Evolutionary conservation across 768 basidiomycete genomes (phyloP), one percentile per base, ranked within the genome.

Genomic region (Galerina marginata): DNA sequence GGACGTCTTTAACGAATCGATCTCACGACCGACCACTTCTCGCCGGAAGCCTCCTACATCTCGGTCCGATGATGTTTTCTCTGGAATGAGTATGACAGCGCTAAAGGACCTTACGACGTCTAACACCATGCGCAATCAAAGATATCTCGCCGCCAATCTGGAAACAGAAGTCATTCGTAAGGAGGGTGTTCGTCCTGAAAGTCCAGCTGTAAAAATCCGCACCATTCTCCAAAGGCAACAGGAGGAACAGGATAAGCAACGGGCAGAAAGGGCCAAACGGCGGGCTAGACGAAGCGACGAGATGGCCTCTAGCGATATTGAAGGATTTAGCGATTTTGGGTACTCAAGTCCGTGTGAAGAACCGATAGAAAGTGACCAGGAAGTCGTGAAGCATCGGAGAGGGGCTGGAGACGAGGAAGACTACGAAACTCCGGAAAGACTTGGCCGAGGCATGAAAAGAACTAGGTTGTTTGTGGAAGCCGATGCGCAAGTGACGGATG

Each of bases 351-450:
- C 61, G 43, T 40, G 46, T 15, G 73, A 72, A 50, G 63, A 61
- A 11, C 42, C 62, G 14, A 55, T 59, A n/a, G 63, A 60, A 20
- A 57, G 54, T 20, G 63, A 74, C 23, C 57, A 64, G 46, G 71
- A 60, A 61, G 45, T 59, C 62, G 52, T 39, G 14, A 64, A 56
- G 61, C 90, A 92, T 74, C 74, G 71, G 54, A 77, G 86, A 66
- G 92, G 87, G 2, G 84, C 92, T 4, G 93, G 92, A 2, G 92
- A 95, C 25, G 91, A 92, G 26, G 92, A 89, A 65, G 91, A 92
- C 60, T 92, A 92, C 65, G 81, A 82, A 67, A 90, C 89, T 10
- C 91, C 91, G 2, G 77, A 81, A 46, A 76, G 76, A 64, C 74
- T 76, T 38, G 75, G 75, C 26, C 73, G 75, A 48, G 72, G 74